Conservation (phyloP, 371 early-diverging fungal genomes). For the Mucor irregularis region DNA sequence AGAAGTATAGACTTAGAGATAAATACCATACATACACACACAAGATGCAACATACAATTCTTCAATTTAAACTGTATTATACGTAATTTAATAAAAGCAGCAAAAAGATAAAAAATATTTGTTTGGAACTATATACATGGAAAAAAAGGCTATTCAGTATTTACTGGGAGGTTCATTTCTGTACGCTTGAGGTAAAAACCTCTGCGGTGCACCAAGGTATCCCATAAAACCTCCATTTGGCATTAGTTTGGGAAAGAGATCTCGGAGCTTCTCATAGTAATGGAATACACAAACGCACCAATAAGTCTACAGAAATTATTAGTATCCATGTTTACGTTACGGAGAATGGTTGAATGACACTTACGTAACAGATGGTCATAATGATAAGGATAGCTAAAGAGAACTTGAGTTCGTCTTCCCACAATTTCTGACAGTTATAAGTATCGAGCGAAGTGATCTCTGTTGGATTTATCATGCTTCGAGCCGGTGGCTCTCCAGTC, state of each 20-base stretch:
- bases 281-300: constrained; percentile 43
- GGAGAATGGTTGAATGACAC: background rate
- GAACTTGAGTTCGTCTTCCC: constrained; percentile 45
- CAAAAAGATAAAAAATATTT: too few species aligned
- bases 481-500: background rate
- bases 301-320: constrained; percentile 22
- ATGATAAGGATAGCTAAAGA: constrained; percentile 30
- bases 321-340: too few species aligned
- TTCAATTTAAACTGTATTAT: constrained; percentile 6
- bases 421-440: constrained; percentile 39
- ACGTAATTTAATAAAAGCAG: background rate
- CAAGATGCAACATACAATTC: background rate
- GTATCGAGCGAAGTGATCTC: background rate
- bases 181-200: background rate
- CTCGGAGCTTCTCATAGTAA: constrained; percentile 36
- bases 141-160: too few species aligned
- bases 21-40: constrained; percentile 1
- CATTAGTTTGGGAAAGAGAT: background rate
- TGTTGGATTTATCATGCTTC: background rate
- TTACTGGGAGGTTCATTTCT: background rate
- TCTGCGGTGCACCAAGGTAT: constrained; percentile 1
- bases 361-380: constrained; percentile 35
- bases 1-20: too few species aligned
- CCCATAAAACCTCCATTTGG: constrained; percentile 6
- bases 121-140: too few species aligned